Evolutionary conservation across 1,139 yeast species (phyloP).

Genomic region (Candida freyschussii): DNA sequence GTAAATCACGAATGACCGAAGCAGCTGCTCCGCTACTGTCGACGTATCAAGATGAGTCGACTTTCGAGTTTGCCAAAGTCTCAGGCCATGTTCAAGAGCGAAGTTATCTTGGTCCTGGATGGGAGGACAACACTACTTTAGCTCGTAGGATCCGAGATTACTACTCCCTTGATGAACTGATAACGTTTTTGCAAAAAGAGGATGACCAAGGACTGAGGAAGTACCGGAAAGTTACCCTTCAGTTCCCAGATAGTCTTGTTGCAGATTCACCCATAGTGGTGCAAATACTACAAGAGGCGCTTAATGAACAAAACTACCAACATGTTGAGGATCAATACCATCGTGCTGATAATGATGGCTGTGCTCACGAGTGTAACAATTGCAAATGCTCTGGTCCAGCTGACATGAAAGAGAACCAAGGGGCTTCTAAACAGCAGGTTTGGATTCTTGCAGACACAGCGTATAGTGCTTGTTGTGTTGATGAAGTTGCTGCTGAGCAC

Average conservation of each 20-base stretch:
- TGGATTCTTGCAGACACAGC: slow-evolving; percentile 94
- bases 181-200: slow-evolving; percentile 33
- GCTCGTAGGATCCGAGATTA: slow-evolving; percentile 37
- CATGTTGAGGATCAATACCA: slow-evolving; percentile 2
- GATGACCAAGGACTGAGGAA: slow-evolving; percentile 25
- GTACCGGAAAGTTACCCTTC: slow-evolving; percentile 64
- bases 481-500: slow-evolving; percentile 95
- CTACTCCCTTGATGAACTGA: slow-evolving; percentile 48
- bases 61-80: slow-evolving; percentile 41
- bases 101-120: slow-evolving; percentile 31
- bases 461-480: slow-evolving; percentile 92
- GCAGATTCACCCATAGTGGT: slow-evolving; percentile 74
- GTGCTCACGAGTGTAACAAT: slow-evolving; percentile 10
- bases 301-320: slow-evolving; percentile 9
- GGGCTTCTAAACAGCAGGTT: slow-evolving; percentile 31
- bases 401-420: slow-evolving; percentile 14
- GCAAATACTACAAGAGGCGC: slow-evolving; percentile 38
- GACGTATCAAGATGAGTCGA: slow-evolving; percentile 51
- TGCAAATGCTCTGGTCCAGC: slow-evolving; percentile 26
- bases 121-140: slow-evolving; percentile 29
- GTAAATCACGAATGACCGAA: slow-evolving; percentile 15
- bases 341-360: slow-evolving; percentile 1
- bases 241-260: slow-evolving; percentile 80
- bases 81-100: slow-evolving; percentile 30
- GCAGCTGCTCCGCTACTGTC: slow-evolving; percentile 54